Conservation (phyloP, 2,329 filamentous ascomycete genomes). For the Neofusicoccum umdonicola region DNA sequence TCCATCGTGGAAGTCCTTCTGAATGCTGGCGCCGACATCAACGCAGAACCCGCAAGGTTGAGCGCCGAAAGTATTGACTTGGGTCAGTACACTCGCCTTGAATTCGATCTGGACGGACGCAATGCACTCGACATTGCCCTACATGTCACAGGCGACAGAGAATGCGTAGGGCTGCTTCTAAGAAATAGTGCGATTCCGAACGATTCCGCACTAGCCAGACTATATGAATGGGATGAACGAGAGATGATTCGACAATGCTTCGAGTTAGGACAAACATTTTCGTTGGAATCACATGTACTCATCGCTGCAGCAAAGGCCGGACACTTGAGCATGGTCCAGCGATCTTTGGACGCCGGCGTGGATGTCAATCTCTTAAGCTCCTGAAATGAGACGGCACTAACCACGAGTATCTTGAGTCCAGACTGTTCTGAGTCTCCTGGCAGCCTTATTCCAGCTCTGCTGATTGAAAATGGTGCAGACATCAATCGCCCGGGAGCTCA, state of each 20-base stretch:
- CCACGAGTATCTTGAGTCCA: too few relatives aligned
- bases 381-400: not conserved
- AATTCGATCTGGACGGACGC: not conserved
- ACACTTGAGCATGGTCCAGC: not conserved
- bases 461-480: not conserved
- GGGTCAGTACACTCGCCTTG: too few relatives aligned
- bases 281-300: not conserved
- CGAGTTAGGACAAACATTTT: not conserved
- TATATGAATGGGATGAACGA: not conserved
- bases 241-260: not conserved
- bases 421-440: too few relatives aligned
- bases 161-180: too few relatives aligned
- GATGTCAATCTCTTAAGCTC: not conserved
- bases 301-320: not conserved
- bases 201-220: too few relatives aligned
- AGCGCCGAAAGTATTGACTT: not conserved
- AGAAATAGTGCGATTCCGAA: too few relatives aligned
- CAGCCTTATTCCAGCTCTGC: not conserved
- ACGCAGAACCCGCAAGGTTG: not conserved
- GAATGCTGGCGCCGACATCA: too few relatives aligned
- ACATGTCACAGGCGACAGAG: fast-evolving
- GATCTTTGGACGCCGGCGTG: not conserved
- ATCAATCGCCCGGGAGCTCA: not conserved
- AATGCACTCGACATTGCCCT: too few relatives aligned
- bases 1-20: too few relatives aligned